These are phyloP conservation scores for Torulaspora microellipsoides DNA, from an alignment of 805 yeast genomes.

Conservation along the genomic window DNA sequence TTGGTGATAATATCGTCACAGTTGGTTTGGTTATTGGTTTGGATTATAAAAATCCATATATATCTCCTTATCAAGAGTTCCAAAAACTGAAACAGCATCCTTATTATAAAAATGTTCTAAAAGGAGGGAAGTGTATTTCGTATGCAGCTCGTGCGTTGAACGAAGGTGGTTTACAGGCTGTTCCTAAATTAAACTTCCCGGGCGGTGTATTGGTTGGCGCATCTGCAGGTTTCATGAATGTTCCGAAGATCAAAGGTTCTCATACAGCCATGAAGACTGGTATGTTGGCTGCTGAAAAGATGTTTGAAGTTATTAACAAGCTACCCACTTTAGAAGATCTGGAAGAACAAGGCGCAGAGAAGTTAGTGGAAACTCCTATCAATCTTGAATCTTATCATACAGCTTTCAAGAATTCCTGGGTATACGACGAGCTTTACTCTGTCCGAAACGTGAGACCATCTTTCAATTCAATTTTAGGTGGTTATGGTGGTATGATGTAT, in stretches of 20 bases:
- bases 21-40: conserved; percentile 94
- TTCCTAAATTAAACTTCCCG: conserved; percentile 87
- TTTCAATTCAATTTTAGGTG: conserved; percentile 69
- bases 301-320: conserved; percentile 50
- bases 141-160: conserved; percentile 95
- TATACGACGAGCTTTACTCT: conserved; percentile 71
- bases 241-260: conserved; percentile 95
- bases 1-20: conserved; percentile 86
- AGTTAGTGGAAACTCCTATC: conserved; percentile 40
- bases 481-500: conserved; percentile 74
- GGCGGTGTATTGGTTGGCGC: conserved; percentile 97
- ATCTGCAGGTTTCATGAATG: conserved; percentile 94
- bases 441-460: conserved; percentile 93
- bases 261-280: conserved; percentile 98
- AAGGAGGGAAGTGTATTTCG: conserved; percentile 88
- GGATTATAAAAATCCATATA: conserved; percentile 91
- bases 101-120: conserved; percentile 63
- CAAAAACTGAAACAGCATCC: conserved; percentile 94
- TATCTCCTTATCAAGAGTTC: conserved; percentile 94
- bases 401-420: conserved; percentile 75
- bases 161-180: conserved; percentile 94
- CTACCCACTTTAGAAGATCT: conserved; percentile 40
- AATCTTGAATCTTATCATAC: conserved; percentile 57
- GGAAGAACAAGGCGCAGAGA: conserved; percentile 39
- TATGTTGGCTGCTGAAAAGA: conserved; percentile 86